A percentile compares a stretch with the other conserved stretches of the same genome.
phyloP scores from a whole-genome alignment of 2,329 filamentous ascomycete genomes.

The Aspergillus chevalieri region DNA sequence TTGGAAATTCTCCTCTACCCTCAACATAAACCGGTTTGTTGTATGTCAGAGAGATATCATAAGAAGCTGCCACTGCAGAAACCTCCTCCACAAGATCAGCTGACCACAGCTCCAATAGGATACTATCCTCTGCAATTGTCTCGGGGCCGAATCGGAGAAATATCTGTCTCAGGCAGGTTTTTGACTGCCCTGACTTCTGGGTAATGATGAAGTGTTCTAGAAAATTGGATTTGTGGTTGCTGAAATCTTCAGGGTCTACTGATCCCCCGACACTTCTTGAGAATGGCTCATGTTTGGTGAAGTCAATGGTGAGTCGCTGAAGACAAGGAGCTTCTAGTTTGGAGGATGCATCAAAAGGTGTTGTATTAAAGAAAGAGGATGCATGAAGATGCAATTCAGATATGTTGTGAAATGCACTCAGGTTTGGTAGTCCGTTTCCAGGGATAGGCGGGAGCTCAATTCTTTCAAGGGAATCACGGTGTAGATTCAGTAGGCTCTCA shows the following conservation, averaged over 20 bases:
- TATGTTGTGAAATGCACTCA: too few species aligned
- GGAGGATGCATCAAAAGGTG: too few species aligned
- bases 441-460: too few species aligned
- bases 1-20: not conserved
- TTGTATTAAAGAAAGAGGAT: too few species aligned
- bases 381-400: too few species aligned
- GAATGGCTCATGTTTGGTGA: not conserved
- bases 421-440: too few species aligned
- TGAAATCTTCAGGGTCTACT: not conserved
- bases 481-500: too few species aligned
- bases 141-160: not conserved
- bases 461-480: too few species aligned
- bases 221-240: too few species aligned
- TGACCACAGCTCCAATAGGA: not conserved
- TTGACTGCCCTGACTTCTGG: not conserved
- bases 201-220: not conserved
- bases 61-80: not conserved
- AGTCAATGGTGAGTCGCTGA: not conserved
- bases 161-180: not conserved
- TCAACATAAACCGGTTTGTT: not conserved
- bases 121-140: not conserved
- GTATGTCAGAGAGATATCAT: not conserved
- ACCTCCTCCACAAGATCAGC: not conserved
- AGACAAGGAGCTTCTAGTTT: too few species aligned
- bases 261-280: not conserved